Base-by-base conservation (phyloP, 202 grass and related monocot genomes). In the Musa balbisiana region DNA sequence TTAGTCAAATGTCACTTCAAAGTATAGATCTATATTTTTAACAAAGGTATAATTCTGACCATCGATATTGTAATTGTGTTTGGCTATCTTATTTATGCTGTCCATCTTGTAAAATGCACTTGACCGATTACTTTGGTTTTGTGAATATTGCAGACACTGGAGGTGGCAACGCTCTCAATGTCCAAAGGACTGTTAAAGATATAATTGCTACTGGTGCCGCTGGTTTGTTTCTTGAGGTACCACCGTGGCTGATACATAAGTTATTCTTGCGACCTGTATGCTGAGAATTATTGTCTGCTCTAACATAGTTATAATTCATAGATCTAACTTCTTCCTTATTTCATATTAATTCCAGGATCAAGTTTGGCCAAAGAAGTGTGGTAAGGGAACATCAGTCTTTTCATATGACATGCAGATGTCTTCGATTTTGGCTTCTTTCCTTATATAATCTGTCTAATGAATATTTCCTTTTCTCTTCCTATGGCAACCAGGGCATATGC, bases 281-380 rank as follows among this genome's bases (percentile, higher is more conserved):
- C 17, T 51, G 29, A 29, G 14, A 64, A 51, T 51, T 51, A 6
- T 64, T 11, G 29, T 14, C 13, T 3, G 20, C 21, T 55, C 21
- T 64, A 10, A 24, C 10, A 55, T 10, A 60, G 2, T 56, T 74
- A 15, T 2, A 11, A 60, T 13, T 25, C 17, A 19, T 82, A 13
- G 62, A 20, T 24, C 4, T 53, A 25, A 76, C 16, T 67, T 53
- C 66, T 77, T 13, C 19, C 50, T 11, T 58, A 52, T 58, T 20
- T 43, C 49, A 70, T 10, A 25, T 16, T 14, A 67, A 52, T 74
- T 85, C 2, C 60, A 88, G 86, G 86, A 88, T 53, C 82, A 88
- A 60, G 79, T 79, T 43, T 88, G 82, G 86, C 86, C 86, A 52
- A 88, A 88, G 86, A 88, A 84, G 78, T 88, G 86, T 60, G 86